Evolutionary conservation across 805 yeast species (phyloP).

Genomic region (Spencermartinsiella europaea): DNA sequence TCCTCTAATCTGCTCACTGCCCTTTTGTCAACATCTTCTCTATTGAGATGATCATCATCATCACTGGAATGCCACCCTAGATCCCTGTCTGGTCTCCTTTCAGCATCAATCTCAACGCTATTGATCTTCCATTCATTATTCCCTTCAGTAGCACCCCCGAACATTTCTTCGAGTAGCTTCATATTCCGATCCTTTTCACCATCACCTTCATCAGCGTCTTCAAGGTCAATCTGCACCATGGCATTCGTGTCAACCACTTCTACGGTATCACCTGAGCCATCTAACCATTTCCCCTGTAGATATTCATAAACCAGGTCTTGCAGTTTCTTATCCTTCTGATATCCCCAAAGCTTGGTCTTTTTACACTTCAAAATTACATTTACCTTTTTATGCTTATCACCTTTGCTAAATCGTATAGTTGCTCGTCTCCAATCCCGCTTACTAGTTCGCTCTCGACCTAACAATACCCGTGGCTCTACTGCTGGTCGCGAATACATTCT

Average conservation of each 20-base stretch:
- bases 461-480: conserved; percentile 34
- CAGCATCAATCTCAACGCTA: not conserved
- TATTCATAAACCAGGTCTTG: conserved; percentile 62
- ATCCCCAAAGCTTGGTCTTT: conserved; percentile 89
- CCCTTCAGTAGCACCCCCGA: conserved; percentile 32
- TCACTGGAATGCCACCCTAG: not conserved
- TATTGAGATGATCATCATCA: conserved; percentile 3
- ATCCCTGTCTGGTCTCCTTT: no score
- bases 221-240: conserved; percentile 23
- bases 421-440: conserved; percentile 49
- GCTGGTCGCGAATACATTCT: conserved; percentile 27
- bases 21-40: conserved; percentile 6
- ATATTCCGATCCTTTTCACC: conserved; percentile 41
- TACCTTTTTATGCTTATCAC: conserved; percentile 42
- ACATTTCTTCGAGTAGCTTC: conserved; percentile 44
- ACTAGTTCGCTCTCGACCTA: conserved; percentile 59
- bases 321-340: conserved; percentile 58
- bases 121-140: not conserved
- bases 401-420: conserved; percentile 51
- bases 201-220: conserved; percentile 34
- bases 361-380: conserved; percentile 49
- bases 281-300: conserved; percentile 67
- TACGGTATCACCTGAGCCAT: conserved; percentile 72
- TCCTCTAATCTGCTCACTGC: conserved; percentile 6
- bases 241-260: conserved; percentile 44